phyloP scores from a whole-genome alignment of 805 yeast species.

The Schwanniomyces vanrijiae region DNA sequence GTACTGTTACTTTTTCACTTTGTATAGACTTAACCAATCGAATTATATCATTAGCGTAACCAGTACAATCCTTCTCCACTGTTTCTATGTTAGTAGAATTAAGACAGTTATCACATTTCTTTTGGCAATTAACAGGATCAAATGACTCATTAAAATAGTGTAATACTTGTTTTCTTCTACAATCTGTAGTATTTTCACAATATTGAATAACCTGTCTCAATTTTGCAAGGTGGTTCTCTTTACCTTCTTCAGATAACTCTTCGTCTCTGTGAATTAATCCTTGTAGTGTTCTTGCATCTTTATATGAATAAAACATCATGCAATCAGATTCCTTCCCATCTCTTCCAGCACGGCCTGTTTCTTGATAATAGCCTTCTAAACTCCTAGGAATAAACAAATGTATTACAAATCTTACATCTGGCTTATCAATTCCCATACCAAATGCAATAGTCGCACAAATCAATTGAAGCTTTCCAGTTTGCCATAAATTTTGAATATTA shows the following conservation, averaged over 20 bases:
- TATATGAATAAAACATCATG: conserved; percentile 74
- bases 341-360: conserved; percentile 97
- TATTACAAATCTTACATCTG: conserved; percentile 89
- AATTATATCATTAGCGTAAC: conserved; percentile 57
- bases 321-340: conserved; percentile 86
- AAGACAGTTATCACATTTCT: conserved; percentile 84
- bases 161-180: conserved; percentile 84
- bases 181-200: conserved; percentile 88
- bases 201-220: conserved; percentile 83
- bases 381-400: conserved; percentile 88
- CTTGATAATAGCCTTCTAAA: conserved; percentile 95
- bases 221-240: conserved; percentile 75
- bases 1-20: conserved; percentile 63
- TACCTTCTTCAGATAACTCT: conserved; percentile 60
- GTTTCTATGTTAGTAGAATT: conserved; percentile 35
- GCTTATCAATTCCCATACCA: conserved; percentile 99
- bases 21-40: conserved; percentile 58
- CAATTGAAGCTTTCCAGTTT: conserved; percentile 62
- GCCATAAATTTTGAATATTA: conserved; percentile 81
- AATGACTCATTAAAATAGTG: conserved; percentile 88
- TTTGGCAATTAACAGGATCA: conserved; percentile 60
- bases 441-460: conserved; percentile 98
- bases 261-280: conserved; percentile 75
- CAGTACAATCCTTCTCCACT: conserved; percentile 67
- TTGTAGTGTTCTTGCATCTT: conserved; percentile 77